Conservation (phyloP, 2,329 filamentous ascomycete species). For the Teratosphaeria nubilosa region DNA sequence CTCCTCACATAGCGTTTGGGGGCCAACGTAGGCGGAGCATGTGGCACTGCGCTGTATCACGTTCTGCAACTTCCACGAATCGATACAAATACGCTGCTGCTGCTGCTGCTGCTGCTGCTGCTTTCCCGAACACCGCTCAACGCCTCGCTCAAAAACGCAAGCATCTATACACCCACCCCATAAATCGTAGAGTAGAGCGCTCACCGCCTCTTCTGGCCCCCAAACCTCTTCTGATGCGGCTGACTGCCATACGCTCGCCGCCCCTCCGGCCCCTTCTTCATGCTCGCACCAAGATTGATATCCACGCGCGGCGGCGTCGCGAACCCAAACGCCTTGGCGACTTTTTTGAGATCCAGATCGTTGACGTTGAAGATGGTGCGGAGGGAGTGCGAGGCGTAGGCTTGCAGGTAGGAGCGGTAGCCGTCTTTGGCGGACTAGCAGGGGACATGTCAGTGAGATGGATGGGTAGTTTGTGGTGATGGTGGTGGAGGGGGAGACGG, state of each 20-base stretch:
- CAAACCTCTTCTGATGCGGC: conserved; percentile 44
- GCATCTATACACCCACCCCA: not conserved
- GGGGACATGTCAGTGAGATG: not conserved
- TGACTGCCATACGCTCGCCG: conserved; percentile 70
- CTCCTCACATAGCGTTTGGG: not conserved
- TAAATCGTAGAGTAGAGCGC: not conserved
- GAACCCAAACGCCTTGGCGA: conserved; percentile 79
- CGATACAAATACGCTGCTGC: too few relatives aligned
- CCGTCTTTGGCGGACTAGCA: conserved; percentile 55
- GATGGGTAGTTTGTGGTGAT: not conserved
- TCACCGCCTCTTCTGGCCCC: not conserved
- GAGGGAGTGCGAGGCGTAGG: conserved; percentile 79
- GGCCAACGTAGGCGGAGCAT: not conserved
- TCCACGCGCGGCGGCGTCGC: conserved; percentile 66
- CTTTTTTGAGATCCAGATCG: conserved; percentile 71
- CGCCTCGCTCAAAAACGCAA: not conserved
- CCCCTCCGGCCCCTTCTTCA: conserved; percentile 64
- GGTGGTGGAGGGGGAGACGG: conserved; percentile 6
- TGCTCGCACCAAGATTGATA: conserved; percentile 64
- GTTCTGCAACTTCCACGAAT: not conserved
- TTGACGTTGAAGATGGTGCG: conserved; percentile 77
- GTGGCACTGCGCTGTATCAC: not conserved
- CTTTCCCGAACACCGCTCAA: too few relatives aligned
- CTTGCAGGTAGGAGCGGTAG: conserved; percentile 85
- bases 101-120: too few relatives aligned